Percentiles rank a stretch among this genome's conserved stretches.
Conservation (phyloP, 371 early-diverging fungal genomes). For the Mortierella sp. region DNA sequence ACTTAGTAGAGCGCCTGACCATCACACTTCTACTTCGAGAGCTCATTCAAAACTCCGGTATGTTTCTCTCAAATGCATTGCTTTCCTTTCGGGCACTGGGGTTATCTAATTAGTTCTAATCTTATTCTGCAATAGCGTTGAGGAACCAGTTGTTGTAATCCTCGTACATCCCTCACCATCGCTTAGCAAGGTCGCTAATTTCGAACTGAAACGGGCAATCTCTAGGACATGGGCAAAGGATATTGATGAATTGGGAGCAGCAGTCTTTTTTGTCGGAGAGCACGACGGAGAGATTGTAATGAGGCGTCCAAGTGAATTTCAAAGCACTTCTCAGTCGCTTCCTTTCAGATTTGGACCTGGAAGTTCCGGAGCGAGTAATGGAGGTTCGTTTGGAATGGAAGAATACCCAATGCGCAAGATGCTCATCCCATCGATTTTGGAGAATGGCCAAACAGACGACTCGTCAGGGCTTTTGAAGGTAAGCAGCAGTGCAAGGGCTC, state of each 20-base stretch:
- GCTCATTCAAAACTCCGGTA: not conserved
- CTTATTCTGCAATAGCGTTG: constrained; percentile 13
- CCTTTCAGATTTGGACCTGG: constrained; percentile 22
- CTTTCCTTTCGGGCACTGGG: not conserved
- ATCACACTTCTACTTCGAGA: not conserved
- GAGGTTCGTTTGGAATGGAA: constrained; percentile 6
- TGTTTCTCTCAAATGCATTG: not conserved
- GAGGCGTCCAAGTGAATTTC: constrained; percentile 38
- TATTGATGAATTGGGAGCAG: constrained; percentile 36
- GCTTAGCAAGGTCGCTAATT: constrained; percentile 26
- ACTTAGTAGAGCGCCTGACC: not conserved
- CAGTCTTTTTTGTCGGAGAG: constrained; percentile 42
- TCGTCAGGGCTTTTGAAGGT: constrained; percentile 45
- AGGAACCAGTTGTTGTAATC: constrained; percentile 34
- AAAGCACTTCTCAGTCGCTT: constrained; percentile 32
- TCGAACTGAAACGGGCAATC: constrained; percentile 45
- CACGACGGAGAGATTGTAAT: constrained; percentile 43
- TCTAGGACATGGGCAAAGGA: constrained; percentile 50
- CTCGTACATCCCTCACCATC: constrained; percentile 44
- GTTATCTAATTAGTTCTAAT: not conserved
- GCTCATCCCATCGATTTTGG: constrained; percentile 40
- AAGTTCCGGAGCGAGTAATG: not conserved
- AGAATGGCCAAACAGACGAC: constrained; percentile 38
- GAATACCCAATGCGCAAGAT: constrained; percentile 42
- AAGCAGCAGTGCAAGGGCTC: not conserved